A percentile compares a stretch with the other conserved stretches of the same genome.
Conservation (phyloP, 306 rosid genomes). For the Lupinus albus region DNA sequence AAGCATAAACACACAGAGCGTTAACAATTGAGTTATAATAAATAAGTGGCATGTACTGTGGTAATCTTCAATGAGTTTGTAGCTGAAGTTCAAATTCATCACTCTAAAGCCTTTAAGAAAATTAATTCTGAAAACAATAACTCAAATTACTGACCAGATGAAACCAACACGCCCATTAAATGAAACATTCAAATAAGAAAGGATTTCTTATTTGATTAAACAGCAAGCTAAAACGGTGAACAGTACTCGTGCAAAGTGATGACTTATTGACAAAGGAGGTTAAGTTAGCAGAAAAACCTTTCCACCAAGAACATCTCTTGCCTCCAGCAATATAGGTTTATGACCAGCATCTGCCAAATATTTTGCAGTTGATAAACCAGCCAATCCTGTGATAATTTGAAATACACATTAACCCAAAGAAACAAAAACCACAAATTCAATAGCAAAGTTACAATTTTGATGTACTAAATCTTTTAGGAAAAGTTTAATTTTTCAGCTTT, state of each 20-base stretch:
- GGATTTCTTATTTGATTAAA: constrained; percentile 3
- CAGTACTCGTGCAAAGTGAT: constrained; percentile 25
- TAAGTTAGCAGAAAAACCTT: constrained; percentile 67
- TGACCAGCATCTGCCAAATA: constrained; percentile 99
- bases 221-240: constrained; percentile 31
- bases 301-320: constrained; percentile 97
- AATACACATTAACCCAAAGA: constrained; percentile 24
- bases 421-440: neutral
- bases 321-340: constrained; percentile 83
- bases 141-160: constrained; percentile 16
- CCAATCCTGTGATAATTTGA: constrained; percentile 67
- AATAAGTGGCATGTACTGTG: constrained; percentile 17
- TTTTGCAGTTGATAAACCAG: constrained; percentile 94
- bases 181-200: constrained; percentile 17
- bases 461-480: neutral
- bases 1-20: constrained; percentile 26
- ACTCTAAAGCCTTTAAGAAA: constrained; percentile 2
- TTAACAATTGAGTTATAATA: constrained; percentile 21
- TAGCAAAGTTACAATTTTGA: constrained; percentile 7
- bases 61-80: constrained; percentile 14
- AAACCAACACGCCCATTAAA: constrained; percentile 2
- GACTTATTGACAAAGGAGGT: constrained; percentile 32
- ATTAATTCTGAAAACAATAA: constrained; percentile 19
- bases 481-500: too few relatives aligned
- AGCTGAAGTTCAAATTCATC: constrained; percentile 15